Conservation (phyloP, 306 rosid genomes). For the Parietaria judaica region DNA sequence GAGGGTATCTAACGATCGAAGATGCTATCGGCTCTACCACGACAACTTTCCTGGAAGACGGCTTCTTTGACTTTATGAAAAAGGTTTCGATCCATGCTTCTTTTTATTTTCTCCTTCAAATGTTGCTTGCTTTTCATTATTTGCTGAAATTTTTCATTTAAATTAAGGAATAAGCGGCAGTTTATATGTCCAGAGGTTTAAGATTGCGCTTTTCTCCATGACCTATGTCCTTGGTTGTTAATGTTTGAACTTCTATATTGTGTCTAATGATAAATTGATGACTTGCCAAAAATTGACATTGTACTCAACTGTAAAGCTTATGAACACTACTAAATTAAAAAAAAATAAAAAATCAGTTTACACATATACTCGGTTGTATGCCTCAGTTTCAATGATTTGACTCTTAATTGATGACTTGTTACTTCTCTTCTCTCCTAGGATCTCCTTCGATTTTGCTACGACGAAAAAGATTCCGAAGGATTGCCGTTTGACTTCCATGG, state of each 20-base stretch:
- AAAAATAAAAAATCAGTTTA: too few relatives aligned
- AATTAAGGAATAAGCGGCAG: not conserved
- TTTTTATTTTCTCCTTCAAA: conserved; percentile 9
- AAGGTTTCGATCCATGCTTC: conserved; percentile 33
- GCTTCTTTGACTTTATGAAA: conserved; percentile 73
- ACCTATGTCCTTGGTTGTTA: too few relatives aligned
- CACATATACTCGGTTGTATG: too few relatives aligned
- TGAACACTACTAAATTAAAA: too few relatives aligned
- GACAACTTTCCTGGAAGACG: conserved; percentile 55
- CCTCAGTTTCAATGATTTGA: not conserved
- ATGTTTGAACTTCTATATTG: too few relatives aligned
- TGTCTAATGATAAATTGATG: too few relatives aligned
- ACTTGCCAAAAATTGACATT: too few relatives aligned
- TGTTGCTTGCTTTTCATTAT: not conserved
- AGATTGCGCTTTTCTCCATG: too few relatives aligned
- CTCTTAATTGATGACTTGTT: not conserved
- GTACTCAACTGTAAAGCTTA: too few relatives aligned
- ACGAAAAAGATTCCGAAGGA: conserved; percentile 61
- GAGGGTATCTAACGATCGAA: conserved; percentile 66
- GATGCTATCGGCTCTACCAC: conserved; percentile 54
- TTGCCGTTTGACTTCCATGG: conserved; percentile 92
- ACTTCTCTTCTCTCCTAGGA: conserved; percentile 11
- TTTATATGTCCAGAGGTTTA: too few relatives aligned
- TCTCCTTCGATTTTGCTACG: conserved; percentile 28
- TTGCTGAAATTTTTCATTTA: not conserved